Evolutionary conservation across 352 stramenopile species (phyloP), one percentile per base, ranked within the genome.

Genomic region (Peronosclerospora sorghi): DNA sequence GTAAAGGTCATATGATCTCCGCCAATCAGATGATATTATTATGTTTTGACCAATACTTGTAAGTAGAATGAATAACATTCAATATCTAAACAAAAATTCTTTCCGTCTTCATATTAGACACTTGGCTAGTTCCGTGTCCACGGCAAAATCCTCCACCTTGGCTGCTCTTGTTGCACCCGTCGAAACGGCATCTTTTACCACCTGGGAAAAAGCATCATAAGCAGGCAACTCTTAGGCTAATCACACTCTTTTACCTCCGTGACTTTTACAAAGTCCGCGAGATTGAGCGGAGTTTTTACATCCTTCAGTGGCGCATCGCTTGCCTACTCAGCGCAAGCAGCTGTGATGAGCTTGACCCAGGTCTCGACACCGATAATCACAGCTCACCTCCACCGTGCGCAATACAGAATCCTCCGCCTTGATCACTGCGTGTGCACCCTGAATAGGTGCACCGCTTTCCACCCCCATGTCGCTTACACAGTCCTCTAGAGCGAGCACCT

Each of bases 211-310:
- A 34, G 28, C 5, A 15, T 5, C 7, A 13, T 61, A 6, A 54
- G 37, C 21, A 40, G 14, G 6, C 26, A 38, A 41, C 20, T 7
- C 35, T 9, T 14, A 15, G 26, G 20, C 12, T 19, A 36, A 19
- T 5, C n/a, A n/a, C n/a, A n/a, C n/a, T n/a, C n/a, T 40, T 8
- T 32, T 62, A 86, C 81, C 81, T 62, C 81, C 81, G 20, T 94
- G 81, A 26, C 60, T 88, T 54, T 94, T 94, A 66, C 81, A 94
- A 0, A 90, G 54, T 26, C 81, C 81, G 15, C 71, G 72, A 17
- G 76, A 91, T 43, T 90, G 78, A 1, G 79, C 77, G 0, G 77
- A 86, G 42, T 93, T 93, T 21, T 74, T 76, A 62, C 80, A 93
- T 21, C 57, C 68, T 45, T 54, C 28, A 14, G 59, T 51, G 6